Percentiles rank a stretch among this genome's conserved stretches.
These are phyloP conservation scores for Scedosporium minutisporum DNA, from an alignment of 2,329 filamentous ascomycete species.

Conservation along the genomic window DNA sequence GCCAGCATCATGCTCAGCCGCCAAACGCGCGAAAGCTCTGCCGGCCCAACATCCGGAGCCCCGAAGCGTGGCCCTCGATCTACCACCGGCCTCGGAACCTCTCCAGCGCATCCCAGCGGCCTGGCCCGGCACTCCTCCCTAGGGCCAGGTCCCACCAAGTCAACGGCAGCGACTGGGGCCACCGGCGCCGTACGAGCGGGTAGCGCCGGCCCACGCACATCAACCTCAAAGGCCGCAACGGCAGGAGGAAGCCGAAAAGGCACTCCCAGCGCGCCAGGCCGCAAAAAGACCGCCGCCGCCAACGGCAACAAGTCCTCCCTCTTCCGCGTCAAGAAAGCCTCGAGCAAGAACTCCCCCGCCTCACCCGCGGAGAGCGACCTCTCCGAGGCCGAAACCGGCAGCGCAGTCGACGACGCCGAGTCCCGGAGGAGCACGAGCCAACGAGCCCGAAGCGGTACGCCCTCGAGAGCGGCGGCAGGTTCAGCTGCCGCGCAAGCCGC, in stretches of 20 bases:
- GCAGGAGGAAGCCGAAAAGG: conserved; percentile 34
- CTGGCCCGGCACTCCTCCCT: conserved; percentile 54
- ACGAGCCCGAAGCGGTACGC: conserved; percentile 30
- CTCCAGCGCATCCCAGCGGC: conserved; percentile 44
- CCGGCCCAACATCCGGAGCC: conserved; percentile 38
- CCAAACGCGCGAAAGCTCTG: conserved; percentile 46
- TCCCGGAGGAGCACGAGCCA: neutral
- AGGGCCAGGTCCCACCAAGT: conserved; percentile 53
- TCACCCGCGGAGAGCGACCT: conserved; percentile 53
- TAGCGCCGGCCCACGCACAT: conserved; percentile 49
- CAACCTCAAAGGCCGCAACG: conserved; percentile 32
- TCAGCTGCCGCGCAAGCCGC: conserved; percentile 12
- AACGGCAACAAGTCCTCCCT: conserved; percentile 46
- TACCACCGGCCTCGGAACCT: conserved; percentile 35
- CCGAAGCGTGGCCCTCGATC: conserved; percentile 44
- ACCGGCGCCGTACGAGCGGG: conserved; percentile 38
- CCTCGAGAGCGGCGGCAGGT: conserved; percentile 31
- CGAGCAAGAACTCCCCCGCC: conserved; percentile 50
- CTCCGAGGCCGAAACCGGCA: conserved; percentile 50
- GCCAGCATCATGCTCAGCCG: conserved; percentile 50
- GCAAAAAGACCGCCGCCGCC: conserved; percentile 34
- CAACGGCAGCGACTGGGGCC: conserved; percentile 17
- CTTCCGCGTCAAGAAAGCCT: conserved; percentile 51
- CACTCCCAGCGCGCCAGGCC: conserved; percentile 31
- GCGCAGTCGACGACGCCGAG: conserved; percentile 36